Evolutionary conservation across 164 flowering plant genomes (phyloP), one percentile per base, ranked within the genome.

Genomic region (Kalanchoe fedtschenkoi): DNA sequence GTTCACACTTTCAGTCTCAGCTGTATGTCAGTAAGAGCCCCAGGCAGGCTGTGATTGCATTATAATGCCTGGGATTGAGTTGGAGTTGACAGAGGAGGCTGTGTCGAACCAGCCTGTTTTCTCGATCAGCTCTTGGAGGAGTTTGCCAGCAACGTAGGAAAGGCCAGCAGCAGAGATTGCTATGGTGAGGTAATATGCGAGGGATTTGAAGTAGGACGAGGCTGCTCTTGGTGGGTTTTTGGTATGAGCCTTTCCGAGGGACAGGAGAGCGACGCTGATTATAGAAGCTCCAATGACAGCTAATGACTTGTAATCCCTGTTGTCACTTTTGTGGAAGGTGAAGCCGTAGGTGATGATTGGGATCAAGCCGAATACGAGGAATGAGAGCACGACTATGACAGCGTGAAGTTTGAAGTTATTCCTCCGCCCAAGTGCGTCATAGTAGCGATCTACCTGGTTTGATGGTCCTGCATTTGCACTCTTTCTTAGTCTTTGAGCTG

Each of bases 401-500:
- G 76, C 75, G 67, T 92, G 95, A 42, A 76, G 66, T 16, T 30
- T 0, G 62, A 76, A n/a, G n/a, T n/a, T n/a, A n/a, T n/a, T n/a
- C n/a, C n/a, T n/a, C n/a, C n/a, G n/a, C n/a, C n/a, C n/a, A 85
- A 92, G 77, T 34, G 62, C 54, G 61, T 69, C 73, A 43, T 68
- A 58, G 74, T 92, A 91, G 16, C 70, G 77, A 58, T 78, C 74
- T 13, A 47, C 72, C 29, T 67, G 63, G 41, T 44, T 68, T 10
- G 70, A 51, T 13, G 64, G 17, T 51, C 39, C 47, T 47, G 16
- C 59, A 8, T 65, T 15, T 6, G 68, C 67, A 5, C 78, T 83
- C 2, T 66, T 61, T 73, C 65, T 80, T 59, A 91, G 9, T 85
- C 87, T 72, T 64, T 57, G 28, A 88, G 83, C 97, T 91, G 88